Evolutionary conservation across 805 yeast genomes (phyloP).

Genomic region (Starmerella asiatica): DNA sequence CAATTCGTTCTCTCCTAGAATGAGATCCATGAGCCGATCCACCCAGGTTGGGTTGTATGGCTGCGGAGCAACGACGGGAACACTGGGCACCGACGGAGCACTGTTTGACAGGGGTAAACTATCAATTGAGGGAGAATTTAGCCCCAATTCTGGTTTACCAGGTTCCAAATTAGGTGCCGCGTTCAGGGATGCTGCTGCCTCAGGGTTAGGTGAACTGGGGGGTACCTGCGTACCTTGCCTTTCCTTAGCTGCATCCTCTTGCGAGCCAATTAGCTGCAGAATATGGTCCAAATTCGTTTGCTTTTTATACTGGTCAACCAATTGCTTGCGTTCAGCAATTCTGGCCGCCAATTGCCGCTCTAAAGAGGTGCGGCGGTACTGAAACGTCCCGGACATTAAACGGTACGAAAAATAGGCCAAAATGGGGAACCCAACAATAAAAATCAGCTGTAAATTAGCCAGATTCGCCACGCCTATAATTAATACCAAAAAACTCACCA

Average conservation of each 20-base stretch:
- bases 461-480: neutral
- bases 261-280: conserved; percentile 56
- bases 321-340: conserved; percentile 36
- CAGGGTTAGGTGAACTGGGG: neutral
- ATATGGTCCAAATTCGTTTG: conserved; percentile 66
- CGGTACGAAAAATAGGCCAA: conserved; percentile 1
- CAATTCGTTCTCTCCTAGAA: conserved; percentile 53
- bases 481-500: conserved; percentile 6
- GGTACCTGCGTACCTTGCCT: neutral
- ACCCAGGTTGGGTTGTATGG: conserved; percentile 25
- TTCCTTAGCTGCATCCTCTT: conserved; percentile 28
- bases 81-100: neutral
- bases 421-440: conserved; percentile 1
- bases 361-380: conserved; percentile 19
- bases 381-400: conserved; percentile 13
- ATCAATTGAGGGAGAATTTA: neutral
- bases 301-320: conserved; percentile 54
- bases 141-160: neutral
- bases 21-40: conserved; percentile 31
- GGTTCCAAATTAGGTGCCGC: neutral
- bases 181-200: too few species aligned
- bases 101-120: neutral
- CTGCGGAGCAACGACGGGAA: conserved; percentile 1
- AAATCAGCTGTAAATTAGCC: neutral
- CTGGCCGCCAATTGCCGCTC: conserved; percentile 27